Percentiles rank a stretch among this genome's conserved stretches.
Evolutionary conservation across 257 asterid species (phyloP).

Genomic region (Buddleja alternifolia): DNA sequence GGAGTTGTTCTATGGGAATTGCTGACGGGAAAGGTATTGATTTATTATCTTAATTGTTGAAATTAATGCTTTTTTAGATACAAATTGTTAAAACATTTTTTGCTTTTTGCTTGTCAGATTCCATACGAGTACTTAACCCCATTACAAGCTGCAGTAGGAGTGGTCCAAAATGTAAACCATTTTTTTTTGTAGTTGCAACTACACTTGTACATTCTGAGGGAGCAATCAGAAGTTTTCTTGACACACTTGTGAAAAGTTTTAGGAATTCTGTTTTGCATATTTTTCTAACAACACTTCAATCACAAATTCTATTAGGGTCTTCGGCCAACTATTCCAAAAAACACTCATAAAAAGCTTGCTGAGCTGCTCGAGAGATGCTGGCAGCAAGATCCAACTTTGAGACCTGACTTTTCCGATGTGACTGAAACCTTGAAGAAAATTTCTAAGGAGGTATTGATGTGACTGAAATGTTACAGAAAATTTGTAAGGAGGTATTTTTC

Average conservation of each 20-base stretch:
- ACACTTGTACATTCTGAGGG: neutral
- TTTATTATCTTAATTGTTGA: neutral
- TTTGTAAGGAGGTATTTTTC: slow-evolving; percentile 70
- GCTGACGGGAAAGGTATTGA: slow-evolving; percentile 84
- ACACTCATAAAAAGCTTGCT: slow-evolving; percentile 69
- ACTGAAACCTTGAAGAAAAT: slow-evolving; percentile 63
- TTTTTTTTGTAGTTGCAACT: neutral
- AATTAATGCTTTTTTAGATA: neutral
- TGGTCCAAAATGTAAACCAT: slow-evolving; percentile 83
- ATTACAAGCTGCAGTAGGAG: slow-evolving; percentile 97
- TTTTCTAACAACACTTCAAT: slow-evolving; percentile 1
- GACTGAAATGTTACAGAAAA: slow-evolving; percentile 61
- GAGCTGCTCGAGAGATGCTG: slow-evolving; percentile 96
- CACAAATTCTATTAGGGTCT: slow-evolving; percentile 57
- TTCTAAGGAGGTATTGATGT: slow-evolving; percentile 83
- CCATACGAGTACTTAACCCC: slow-evolving; percentile 97
- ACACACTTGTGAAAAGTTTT: slow-evolving; percentile 1
- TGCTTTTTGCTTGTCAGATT: slow-evolving; percentile 52
- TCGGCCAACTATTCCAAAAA: slow-evolving; percentile 82
- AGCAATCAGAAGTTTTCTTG: neutral
- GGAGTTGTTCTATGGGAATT: slow-evolving; percentile 95
- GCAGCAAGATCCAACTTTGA: slow-evolving; percentile 80
- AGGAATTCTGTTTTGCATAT: neutral
- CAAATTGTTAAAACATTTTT: neutral
- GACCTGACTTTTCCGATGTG: slow-evolving; percentile 87